A percentile compares a stretch with the other conserved stretches of the same genome.
phyloP scores from a whole-genome alignment of 768 basidiomycete genomes.

The button mushroom (Agaricus bisporus) region DNA sequence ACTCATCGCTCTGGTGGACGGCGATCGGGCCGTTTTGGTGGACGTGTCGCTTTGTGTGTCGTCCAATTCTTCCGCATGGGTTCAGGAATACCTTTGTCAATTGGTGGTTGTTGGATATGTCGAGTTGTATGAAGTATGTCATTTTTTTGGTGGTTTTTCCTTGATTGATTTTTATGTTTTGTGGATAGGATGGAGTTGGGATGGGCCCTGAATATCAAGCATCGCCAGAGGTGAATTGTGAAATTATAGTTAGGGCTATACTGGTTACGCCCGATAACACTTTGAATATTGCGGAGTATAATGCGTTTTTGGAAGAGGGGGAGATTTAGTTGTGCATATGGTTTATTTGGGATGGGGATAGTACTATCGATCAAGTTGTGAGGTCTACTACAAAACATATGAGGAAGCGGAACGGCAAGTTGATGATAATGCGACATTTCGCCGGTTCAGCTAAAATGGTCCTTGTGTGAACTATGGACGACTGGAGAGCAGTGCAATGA shows the following conservation, averaged over 20 bases:
- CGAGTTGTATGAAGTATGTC: conserved; percentile 39
- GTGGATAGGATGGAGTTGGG: conserved; percentile 28
- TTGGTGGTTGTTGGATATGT: conserved; percentile 56
- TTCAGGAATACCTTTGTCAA: conserved; percentile 42
- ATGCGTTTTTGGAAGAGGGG: conserved; percentile 20
- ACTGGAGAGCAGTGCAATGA: background rate
- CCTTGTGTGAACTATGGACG: background rate
- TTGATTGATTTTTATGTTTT: background rate
- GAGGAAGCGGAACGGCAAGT: conserved; percentile 5
- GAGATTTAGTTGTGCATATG: background rate
- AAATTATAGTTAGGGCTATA: conserved; percentile 48
- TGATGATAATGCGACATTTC: conserved; percentile 4
- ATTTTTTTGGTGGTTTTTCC: no score
- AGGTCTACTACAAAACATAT: no score
- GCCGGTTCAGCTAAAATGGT: background rate
- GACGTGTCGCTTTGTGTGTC: conserved; percentile 51
- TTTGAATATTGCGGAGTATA: conserved; percentile 43
- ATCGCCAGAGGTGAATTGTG: conserved; percentile 33
- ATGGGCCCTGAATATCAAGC: conserved; percentile 36
- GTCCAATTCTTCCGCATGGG: conserved; percentile 36
- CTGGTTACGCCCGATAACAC: conserved; percentile 41
- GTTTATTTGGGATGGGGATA: no score
- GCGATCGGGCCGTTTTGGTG: conserved; percentile 45
- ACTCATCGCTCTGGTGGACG: conserved; percentile 43
- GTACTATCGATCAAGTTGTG: no score